These are phyloP conservation scores for rapeseed (Brassica napus) DNA, from an alignment of 345 rosid species.

Conservation along the genomic window DNA sequence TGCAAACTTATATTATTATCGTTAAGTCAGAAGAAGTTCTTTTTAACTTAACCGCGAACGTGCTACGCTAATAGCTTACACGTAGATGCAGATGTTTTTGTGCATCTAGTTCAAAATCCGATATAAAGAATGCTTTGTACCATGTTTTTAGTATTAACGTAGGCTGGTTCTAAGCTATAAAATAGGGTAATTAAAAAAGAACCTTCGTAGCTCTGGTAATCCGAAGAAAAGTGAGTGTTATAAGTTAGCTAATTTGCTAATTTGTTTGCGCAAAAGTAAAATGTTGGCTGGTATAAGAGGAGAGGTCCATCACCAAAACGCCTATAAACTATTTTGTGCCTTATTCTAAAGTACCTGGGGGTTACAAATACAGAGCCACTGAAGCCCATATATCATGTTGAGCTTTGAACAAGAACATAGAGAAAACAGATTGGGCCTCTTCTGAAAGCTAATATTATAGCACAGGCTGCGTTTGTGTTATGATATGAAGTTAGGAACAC, in stretches of 20 bases:
- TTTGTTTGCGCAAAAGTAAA: background rate
- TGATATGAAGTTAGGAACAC: background rate
- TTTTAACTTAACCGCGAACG: background rate
- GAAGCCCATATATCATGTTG: background rate
- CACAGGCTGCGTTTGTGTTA: background rate
- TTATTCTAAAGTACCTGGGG: background rate
- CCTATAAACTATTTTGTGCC: background rate
- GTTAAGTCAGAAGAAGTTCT: background rate
- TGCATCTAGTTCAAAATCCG: background rate
- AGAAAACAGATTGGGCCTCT: background rate
- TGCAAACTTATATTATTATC: background rate
- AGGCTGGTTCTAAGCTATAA: background rate
- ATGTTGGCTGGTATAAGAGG: background rate
- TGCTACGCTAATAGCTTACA: background rate
- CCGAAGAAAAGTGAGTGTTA: background rate
- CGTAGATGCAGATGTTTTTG: background rate
- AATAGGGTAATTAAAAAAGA: background rate
- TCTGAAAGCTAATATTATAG: background rate
- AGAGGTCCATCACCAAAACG: background rate
- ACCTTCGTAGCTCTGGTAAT: background rate
- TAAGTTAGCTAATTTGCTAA: background rate
- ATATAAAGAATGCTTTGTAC: background rate
- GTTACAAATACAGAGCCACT: background rate
- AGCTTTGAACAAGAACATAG: background rate
- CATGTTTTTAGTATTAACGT: background rate